Evolutionary conservation across 306 rosid species (phyloP), one percentile per base, ranked within the genome.

Genomic region (Lathyrus tuberosus): DNA sequence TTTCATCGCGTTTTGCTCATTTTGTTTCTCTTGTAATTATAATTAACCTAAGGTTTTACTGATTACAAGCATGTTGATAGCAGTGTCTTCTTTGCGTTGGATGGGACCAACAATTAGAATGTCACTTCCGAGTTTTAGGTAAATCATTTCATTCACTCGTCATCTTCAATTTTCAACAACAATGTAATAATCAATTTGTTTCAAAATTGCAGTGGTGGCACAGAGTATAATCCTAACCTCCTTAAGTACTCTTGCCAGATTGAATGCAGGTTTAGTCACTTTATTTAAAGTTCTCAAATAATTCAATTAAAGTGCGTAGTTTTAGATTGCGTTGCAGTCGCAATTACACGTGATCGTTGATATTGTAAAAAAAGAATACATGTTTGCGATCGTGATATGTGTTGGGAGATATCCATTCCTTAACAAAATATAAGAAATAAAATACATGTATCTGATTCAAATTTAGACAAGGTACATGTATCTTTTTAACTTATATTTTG

Each of bases 51-150:
- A 62, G 57, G 15, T 57, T 70, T 56, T 67, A 48, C 48, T 81
- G 70, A 73, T 72, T 22, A 16, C 56, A 28, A 20, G 65, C 80
- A 70, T 74, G 67, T 71, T 75, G 48, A 57, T 72, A 59, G 80
- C 88, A 84, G 96, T 81, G 69, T 84, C 91, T 62, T 42, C 77
- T 58, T 62, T 69, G 48, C 79, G 67, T 43, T 87, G 97, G 97
- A 85, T 76, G 86, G 96, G 96, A 31, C 96, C 96, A 52, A 71
- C 75, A 26, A 83, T 91, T 78, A 88, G 65, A 77, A 74, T 94
- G 83, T 83, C 95, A 16, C 98, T 94, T 77, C 97, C 97, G 75
- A 90, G 96, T 79, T 94, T 82, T 73, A 93, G 98, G 98, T 84
- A 79, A 82, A 79, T 12, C n/a, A 42, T 6, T 59, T 76, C 37